Percentiles rank a stretch among this genome's conserved stretches.
Evolutionary conservation across 352 stramenopile genomes (phyloP).

Genomic region (Phytophthora pluvialis): DNA sequence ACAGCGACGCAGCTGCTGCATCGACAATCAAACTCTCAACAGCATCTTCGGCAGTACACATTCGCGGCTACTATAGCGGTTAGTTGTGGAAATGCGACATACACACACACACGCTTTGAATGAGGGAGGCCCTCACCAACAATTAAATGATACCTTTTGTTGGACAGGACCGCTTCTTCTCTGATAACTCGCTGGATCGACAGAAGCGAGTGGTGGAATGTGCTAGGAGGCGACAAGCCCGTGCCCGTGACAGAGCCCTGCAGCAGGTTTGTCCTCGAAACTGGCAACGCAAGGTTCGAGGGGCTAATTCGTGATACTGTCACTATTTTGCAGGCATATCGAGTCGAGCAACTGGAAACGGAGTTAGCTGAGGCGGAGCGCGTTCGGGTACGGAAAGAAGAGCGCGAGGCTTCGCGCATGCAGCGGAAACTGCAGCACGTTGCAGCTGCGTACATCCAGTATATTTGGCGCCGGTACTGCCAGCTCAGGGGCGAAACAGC

Average conservation of each 20-base stretch:
- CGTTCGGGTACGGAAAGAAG: slow-evolving; percentile 44
- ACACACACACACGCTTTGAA: background rate
- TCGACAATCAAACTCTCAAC: slow-evolving; percentile 42
- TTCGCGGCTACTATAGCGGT: slow-evolving; percentile 53
- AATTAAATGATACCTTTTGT: background rate
- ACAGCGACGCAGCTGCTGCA: slow-evolving; percentile 47
- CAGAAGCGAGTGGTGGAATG: slow-evolving; percentile 63
- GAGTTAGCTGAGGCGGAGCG: slow-evolving; percentile 53
- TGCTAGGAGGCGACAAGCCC: slow-evolving; percentile 60
- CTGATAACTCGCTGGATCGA: slow-evolving; percentile 69
- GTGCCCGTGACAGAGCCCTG: slow-evolving; percentile 52
- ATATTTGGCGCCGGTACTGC: slow-evolving; percentile 52
- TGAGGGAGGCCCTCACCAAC: background rate
- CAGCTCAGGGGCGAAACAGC: slow-evolving; percentile 13
- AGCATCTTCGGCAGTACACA: slow-evolving; percentile 36
- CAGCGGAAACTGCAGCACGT: slow-evolving; percentile 65
- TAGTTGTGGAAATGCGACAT: background rate
- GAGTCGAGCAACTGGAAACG: slow-evolving; percentile 52
- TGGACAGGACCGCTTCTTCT: slow-evolving; percentile 72
- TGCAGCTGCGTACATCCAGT: slow-evolving; percentile 74
- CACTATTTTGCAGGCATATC: slow-evolving; percentile 39
- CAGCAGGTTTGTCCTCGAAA: slow-evolving; percentile 46
- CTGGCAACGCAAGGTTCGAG: background rate
- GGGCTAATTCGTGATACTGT: background rate
- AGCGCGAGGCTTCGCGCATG: slow-evolving; percentile 65